Percentiles rank a stretch among this genome's conserved stretches.
Evolutionary conservation across 2,329 filamentous ascomycete genomes (phyloP).

Genomic region (Cladophialophora carrionii): DNA sequence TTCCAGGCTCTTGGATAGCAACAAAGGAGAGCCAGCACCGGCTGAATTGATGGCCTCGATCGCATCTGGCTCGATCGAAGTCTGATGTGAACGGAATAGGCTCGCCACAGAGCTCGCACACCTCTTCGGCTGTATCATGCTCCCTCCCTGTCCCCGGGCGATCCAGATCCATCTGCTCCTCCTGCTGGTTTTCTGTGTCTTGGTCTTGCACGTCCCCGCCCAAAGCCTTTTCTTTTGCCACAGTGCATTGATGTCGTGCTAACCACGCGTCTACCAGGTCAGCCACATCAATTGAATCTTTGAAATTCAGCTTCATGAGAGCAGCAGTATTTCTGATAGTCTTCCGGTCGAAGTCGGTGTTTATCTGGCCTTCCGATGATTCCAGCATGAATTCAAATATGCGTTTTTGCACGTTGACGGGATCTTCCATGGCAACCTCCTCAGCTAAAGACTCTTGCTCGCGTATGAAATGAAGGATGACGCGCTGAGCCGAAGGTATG

Average conservation of each 20-base stretch:
- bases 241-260: background rate
- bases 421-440: background rate
- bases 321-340: slow-evolving; percentile 21
- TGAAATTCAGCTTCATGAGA: slow-evolving; percentile 18
- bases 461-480: slow-evolving; percentile 21
- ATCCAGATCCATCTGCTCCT: slow-evolving; percentile 6
- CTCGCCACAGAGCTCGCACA: slow-evolving; percentile 35
- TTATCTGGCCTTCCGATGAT: slow-evolving; percentile 11
- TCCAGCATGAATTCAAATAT: slow-evolving; percentile 21
- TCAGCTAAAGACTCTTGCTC: background rate
- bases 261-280: slow-evolving; percentile 14
- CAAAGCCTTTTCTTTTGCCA: background rate
- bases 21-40: slow-evolving; percentile 39
- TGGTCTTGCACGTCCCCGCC: background rate
- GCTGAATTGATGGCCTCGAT: slow-evolving; percentile 35
- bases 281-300: slow-evolving; percentile 2
- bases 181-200: background rate
- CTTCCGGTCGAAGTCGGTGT: slow-evolving; percentile 23
- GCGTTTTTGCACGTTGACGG: slow-evolving; percentile 13
- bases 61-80: slow-evolving; percentile 27
- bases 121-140: slow-evolving; percentile 19
- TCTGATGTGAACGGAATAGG: slow-evolving; percentile 26
- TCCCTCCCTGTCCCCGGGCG: background rate
- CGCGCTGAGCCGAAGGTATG: slow-evolving; percentile 24
- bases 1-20: slow-evolving; percentile 39